Evolutionary conservation across 164 flowering plant genomes (phyloP), one percentile per base, ranked within the genome.

Genomic region (Piper betle): DNA sequence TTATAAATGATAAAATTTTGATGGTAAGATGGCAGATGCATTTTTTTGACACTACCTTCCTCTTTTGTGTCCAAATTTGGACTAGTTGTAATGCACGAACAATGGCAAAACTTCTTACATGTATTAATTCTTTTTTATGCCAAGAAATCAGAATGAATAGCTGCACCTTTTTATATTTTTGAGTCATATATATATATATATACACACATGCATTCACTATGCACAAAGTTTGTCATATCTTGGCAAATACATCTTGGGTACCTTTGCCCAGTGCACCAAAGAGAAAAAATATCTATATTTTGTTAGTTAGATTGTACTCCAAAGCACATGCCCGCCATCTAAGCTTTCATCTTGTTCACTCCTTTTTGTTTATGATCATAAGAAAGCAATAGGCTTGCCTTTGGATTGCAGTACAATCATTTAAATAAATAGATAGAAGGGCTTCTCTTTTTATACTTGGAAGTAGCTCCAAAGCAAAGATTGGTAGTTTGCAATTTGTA

Each of bases 401-500:
- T 56, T 63, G 66, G 66, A 63, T 63, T 63, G 66, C 66, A 63
- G 60, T 52, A 55, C 53, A 55, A 56, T 43, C 60, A 56, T 55
- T 63, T 55, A 55, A 63, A 55, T 43, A 55, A 39, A 61, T 19
- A n/a, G 50, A 43, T 10, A 43, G 50, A 43, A 43, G 50, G 50
- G 12, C 12, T 43, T 6, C 50, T 43, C 12, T 60, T 53, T 57
- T 53, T 57, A 37, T 20, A 63, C 13, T 33, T 3, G 5, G 50
- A 42, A 17, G 56, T 52, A 60, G 61, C 64, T 61, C 65, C 65
- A 69, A 69, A 38, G 38, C 39, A 43, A 53, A 58, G 33, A 18
- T 54, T 54, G 37, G 11, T 12, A 52, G 53, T 15, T 15, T 52
- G 2, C 17, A n/a, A 53, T 53, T n/a, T 7, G 10, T 43, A 60